Evolutionary conservation across 2,329 filamentous ascomycete species (phyloP).

Genomic region (Aspergillus spinulosporus): DNA sequence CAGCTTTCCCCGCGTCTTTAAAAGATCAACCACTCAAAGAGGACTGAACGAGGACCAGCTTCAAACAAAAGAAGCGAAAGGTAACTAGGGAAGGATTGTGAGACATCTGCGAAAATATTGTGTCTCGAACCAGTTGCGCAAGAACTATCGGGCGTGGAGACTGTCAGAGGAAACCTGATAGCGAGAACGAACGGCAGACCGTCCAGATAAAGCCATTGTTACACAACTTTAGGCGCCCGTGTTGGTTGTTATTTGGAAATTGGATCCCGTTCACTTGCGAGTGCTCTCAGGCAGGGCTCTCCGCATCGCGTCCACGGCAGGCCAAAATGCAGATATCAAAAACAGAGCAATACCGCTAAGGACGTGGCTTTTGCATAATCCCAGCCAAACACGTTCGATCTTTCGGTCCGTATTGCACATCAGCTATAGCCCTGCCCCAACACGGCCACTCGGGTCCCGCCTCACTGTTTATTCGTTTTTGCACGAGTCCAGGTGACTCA

Average conservation of each 20-base stretch:
- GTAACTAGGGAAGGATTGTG: slow-evolving; percentile 23
- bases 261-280: slow-evolving; percentile 29
- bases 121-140: slow-evolving; percentile 20
- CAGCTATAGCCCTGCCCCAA: slow-evolving; percentile 30
- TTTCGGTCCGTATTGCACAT: slow-evolving; percentile 35
- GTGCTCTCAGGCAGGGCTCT: slow-evolving; percentile 45
- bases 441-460: slow-evolving; percentile 30
- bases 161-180: slow-evolving; percentile 15
- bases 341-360: slow-evolving; percentile 41
- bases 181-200: slow-evolving; percentile 5
- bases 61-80: slow-evolving; percentile 22
- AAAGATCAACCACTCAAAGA: slow-evolving; percentile 34
- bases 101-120: slow-evolving; percentile 14
- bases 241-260: slow-evolving; percentile 28
- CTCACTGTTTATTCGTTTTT: slow-evolving; percentile 36
- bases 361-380: slow-evolving; percentile 39
- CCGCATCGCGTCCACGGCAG: slow-evolving; percentile 40
- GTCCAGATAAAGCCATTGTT: slow-evolving; percentile 22
- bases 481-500: slow-evolving; percentile 44
- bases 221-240: slow-evolving; percentile 23
- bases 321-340: slow-evolving; percentile 49
- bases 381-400: slow-evolving; percentile 32
- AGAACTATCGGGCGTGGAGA: slow-evolving; percentile 8
- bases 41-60: slow-evolving; percentile 23
- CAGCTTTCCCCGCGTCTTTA: slow-evolving; percentile 38